A percentile compares a stretch with the other conserved stretches of the same genome.
Evolutionary conservation across 805 yeast species (phyloP).

Genomic region (Teunomyces kruisii): DNA sequence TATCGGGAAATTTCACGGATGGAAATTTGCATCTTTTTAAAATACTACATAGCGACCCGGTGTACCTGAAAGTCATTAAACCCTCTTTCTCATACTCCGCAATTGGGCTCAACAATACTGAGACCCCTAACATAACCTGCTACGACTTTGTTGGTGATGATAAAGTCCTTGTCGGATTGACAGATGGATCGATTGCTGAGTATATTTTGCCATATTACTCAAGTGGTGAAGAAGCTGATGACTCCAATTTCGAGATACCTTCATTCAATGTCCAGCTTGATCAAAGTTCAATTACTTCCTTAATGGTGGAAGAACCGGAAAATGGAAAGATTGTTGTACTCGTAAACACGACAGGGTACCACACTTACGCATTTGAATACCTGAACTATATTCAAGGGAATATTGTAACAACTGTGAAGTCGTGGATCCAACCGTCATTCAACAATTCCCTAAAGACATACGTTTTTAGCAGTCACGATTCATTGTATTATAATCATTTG

Average conservation of each 20-base stretch:
- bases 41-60: constrained; percentile 25
- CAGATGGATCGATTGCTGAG: constrained; percentile 61
- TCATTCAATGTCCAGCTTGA: constrained; percentile 32
- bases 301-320: constrained; percentile 26
- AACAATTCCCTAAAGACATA: constrained; percentile 27
- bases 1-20: constrained; percentile 57
- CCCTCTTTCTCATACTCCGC: constrained; percentile 25
- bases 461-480: constrained; percentile 28
- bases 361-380: constrained; percentile 22
- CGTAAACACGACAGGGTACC: constrained; percentile 31
- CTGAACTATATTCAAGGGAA: constrained; percentile 29
- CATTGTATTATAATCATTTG: constrained; percentile 27
- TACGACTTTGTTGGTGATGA: constrained; percentile 47
- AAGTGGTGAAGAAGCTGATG: constrained; percentile 3
- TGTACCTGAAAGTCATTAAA: constrained; percentile 14
- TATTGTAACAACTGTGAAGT: constrained; percentile 21
- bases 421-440: constrained; percentile 27
- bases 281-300: constrained; percentile 29
- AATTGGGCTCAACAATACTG: constrained; percentile 4
- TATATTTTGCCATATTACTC: constrained; percentile 40
- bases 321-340: constrained; percentile 20
- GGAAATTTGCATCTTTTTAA: constrained; percentile 54
- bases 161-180: constrained; percentile 54
- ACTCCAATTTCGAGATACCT: constrained; percentile 22
- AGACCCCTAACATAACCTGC: constrained; percentile 35